Conservation (phyloP, 305 asterid genomes). For the Fraxinus floribunda region DNA sequence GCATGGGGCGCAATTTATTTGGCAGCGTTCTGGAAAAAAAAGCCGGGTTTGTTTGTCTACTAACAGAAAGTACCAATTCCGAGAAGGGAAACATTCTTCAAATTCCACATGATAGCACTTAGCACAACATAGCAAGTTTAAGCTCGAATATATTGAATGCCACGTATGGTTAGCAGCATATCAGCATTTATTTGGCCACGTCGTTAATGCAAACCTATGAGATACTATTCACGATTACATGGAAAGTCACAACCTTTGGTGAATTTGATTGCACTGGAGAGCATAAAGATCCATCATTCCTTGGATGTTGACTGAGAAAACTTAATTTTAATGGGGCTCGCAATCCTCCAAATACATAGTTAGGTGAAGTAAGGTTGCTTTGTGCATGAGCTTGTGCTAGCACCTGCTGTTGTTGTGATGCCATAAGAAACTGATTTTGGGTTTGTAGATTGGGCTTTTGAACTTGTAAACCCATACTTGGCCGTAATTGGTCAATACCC, state of each 20-base stretch:
- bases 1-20: too few relatives aligned
- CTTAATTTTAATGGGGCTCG: too few relatives aligned
- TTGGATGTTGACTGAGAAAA: constrained; percentile 70
- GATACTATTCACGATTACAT: constrained; percentile 14
- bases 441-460: constrained; percentile 78
- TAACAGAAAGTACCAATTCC: background rate
- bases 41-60: background rate
- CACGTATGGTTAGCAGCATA: background rate
- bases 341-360: constrained; percentile 83
- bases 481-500: constrained; percentile 95
- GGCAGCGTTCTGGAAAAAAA: background rate
- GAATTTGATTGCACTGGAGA: constrained; percentile 93
- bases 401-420: constrained; percentile 94
- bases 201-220: background rate
- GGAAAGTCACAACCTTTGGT: constrained; percentile 62
- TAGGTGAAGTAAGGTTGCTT: constrained; percentile 70
- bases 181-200: constrained; percentile 2
- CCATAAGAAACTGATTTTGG: constrained; percentile 80
- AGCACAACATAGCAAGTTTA: constrained; percentile 5
- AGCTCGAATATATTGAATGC: background rate
- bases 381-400: constrained; percentile 93
- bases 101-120: constrained; percentile 14
- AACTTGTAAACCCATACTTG: constrained; percentile 85
- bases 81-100: constrained; percentile 1
- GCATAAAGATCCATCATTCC: constrained; percentile 95